These are phyloP conservation scores for Tuber magnatum DNA, from an alignment of 495 filamentous ascomycete genomes.

Conservation along the genomic window DNA sequence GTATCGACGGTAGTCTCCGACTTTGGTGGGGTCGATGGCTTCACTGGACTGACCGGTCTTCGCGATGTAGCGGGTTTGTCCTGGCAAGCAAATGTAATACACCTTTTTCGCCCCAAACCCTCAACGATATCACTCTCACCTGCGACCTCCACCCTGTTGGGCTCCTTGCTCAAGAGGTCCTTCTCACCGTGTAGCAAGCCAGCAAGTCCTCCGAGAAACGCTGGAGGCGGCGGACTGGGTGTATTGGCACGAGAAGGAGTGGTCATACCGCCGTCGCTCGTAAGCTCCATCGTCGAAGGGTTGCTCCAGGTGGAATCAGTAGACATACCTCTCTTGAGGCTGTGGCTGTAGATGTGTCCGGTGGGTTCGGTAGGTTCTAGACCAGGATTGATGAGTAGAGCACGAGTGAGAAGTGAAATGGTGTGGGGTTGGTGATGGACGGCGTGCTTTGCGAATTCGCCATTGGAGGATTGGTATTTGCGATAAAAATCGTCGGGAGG, in stretches of 20 bases:
- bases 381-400: constrained; percentile 61
- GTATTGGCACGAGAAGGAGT: constrained; percentile 81
- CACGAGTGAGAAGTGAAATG: constrained; percentile 72
- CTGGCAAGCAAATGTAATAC: constrained; percentile 86
- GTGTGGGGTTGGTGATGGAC: constrained; percentile 22
- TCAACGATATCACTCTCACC: constrained; percentile 44
- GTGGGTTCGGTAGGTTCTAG: constrained; percentile 43
- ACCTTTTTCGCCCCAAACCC: constrained; percentile 66
- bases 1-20: constrained; percentile 7
- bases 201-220: constrained; percentile 33
- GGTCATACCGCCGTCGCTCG: constrained; percentile 85
- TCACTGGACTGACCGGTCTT: not conserved
- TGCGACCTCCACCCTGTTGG: constrained; percentile 31
- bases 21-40: constrained; percentile 2
- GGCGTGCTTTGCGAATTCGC: constrained; percentile 34
- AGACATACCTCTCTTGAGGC: constrained; percentile 41
- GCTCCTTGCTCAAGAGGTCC: constrained; percentile 17
- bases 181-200: constrained; percentile 26
- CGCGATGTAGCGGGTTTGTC: constrained; percentile 24
- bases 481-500: constrained; percentile 31
- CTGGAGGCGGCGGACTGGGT: constrained; percentile 69
- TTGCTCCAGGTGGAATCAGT: constrained; percentile 63
- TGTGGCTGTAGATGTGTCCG: constrained; percentile 34
- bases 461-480: constrained; percentile 8
- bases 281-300: constrained; percentile 76